Conservation (phyloP, 164 flowering plant species). For the Piper betle region DNA sequence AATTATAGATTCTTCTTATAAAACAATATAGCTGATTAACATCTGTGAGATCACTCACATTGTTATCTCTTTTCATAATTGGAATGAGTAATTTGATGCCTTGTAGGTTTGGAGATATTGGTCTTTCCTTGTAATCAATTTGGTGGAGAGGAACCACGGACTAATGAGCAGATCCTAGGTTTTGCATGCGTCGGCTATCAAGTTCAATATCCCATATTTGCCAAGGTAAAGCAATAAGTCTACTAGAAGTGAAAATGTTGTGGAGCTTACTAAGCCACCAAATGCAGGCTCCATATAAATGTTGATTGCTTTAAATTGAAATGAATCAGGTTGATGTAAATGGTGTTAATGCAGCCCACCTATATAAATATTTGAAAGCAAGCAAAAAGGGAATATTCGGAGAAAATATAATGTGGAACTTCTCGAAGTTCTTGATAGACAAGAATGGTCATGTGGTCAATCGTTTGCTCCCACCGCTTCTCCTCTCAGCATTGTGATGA, state of each 20-base stretch:
- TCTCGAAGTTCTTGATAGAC: constrained; percentile 23
- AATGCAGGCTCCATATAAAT: neutral
- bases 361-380: constrained; percentile 57
- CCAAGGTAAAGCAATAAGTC: constrained; percentile 39
- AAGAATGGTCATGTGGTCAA: constrained; percentile 54
- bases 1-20: neutral
- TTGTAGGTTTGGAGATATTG: constrained; percentile 66
- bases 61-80: neutral
- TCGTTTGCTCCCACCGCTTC: constrained; percentile 84
- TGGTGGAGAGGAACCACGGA: constrained; percentile 75
- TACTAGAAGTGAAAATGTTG: neutral
- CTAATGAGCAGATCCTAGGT: constrained; percentile 48
- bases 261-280: neutral
- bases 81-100: neutral
- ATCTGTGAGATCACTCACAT: neutral
- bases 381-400: constrained; percentile 45
- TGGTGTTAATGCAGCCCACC: constrained; percentile 44
- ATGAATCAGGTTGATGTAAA: constrained; percentile 45
- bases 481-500: constrained; percentile 79
- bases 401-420: constrained; percentile 44
- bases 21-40: neutral
- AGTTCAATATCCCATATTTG: constrained; percentile 78
- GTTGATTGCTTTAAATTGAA: neutral
- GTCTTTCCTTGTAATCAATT: constrained; percentile 95
- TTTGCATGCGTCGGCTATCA: constrained; percentile 75